Evolutionary conservation across 805 yeast species (phyloP), one percentile per base, ranked within the genome.

Genomic region (Cyberlindnera mrakii): DNA sequence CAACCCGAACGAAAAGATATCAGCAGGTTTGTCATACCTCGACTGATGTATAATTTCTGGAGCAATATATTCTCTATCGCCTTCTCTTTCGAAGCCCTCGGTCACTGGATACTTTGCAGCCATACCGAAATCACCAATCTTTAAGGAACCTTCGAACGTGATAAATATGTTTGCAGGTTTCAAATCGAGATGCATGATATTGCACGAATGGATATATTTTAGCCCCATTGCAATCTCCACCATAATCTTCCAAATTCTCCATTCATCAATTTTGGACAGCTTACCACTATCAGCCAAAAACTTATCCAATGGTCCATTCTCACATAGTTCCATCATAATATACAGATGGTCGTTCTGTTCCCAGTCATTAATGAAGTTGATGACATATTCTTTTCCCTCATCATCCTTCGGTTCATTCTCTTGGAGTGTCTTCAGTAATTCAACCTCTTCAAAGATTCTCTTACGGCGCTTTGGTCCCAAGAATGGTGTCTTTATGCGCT

Each of bases 71-170:
- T 91, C 96, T 41, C 98, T 72, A 64, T 93, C 99, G 23, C 99
- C 99, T 65, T 93, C 99, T 52, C 96, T 77, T 64, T 93, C 99
- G 55, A 87, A 82, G 4, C 55, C 55, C 29, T 59, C 73, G 38
- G 77, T 77, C 16, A 81, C 79, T 0, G 98, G 98, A 41, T 80
- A 67, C 51, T 77, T 78, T 3, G 96, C 77, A 6, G 97, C 96
- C 72, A 93, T 78, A 8, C 99, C 99, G 68, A 93, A 93, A 65
- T 93, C 99, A 16, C 96, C 99, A 57, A 93, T 84, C 67, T 91
- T 93, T 54, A 93, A 73, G 27, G 80, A 77, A 25, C 99, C 99
- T 60, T 93, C 98, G 65, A 93, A 93, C 1, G 97, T 88, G 40
- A 93, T 82, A 56, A 93, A 83, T 3, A 93, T 80, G 62, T 93